Evolutionary conservation across 2,329 filamentous ascomycete genomes (phyloP).

Genomic region (Setomelanomma holmii): DNA sequence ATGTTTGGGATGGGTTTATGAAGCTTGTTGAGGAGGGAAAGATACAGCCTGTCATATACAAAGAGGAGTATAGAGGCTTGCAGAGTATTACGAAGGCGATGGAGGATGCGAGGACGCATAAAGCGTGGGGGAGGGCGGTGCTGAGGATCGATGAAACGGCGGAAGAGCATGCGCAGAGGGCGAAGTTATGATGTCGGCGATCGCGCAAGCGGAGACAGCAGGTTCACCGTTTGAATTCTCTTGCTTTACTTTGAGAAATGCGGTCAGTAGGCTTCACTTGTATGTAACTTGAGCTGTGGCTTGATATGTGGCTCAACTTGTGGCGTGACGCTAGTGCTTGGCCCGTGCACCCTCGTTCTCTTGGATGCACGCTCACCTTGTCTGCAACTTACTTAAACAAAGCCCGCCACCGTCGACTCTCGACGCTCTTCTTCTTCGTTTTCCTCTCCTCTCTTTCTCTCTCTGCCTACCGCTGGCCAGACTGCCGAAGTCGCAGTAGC

Average conservation of each 20-base stretch:
- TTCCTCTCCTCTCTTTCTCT: conserved; percentile 1
- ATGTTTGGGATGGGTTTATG: conserved; percentile 61
- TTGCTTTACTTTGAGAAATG: no score
- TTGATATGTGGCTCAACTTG: neutral
- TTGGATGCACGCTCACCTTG: conserved; percentile 23
- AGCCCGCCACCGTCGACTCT: conserved; percentile 21
- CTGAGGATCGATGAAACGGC: conserved; percentile 51
- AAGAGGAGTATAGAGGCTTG: conserved; percentile 58
- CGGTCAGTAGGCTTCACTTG: no score
- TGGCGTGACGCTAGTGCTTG: no score
- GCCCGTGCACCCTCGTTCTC: conserved; percentile 33
- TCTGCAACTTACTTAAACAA: conserved; percentile 23
- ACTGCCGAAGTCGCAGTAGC: neutral
- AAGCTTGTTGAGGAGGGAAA: conserved; percentile 55
- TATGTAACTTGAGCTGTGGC: no score
- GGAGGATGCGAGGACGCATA: conserved; percentile 58
- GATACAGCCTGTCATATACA: conserved; percentile 61
- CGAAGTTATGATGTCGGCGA: conserved; percentile 13
- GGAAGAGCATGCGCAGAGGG: conserved; percentile 10
- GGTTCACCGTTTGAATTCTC: neutral
- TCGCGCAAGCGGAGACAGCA: neutral
- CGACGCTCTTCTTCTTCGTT: conserved; percentile 7
- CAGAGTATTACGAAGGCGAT: conserved; percentile 57
- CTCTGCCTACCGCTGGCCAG: conserved; percentile 1
- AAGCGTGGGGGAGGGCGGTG: conserved; percentile 64